A percentile compares a stretch with the other conserved stretches of the same genome.
phyloP scores from a whole-genome alignment of 176 grass and related monocot genomes.

The Ananas comosus region DNA sequence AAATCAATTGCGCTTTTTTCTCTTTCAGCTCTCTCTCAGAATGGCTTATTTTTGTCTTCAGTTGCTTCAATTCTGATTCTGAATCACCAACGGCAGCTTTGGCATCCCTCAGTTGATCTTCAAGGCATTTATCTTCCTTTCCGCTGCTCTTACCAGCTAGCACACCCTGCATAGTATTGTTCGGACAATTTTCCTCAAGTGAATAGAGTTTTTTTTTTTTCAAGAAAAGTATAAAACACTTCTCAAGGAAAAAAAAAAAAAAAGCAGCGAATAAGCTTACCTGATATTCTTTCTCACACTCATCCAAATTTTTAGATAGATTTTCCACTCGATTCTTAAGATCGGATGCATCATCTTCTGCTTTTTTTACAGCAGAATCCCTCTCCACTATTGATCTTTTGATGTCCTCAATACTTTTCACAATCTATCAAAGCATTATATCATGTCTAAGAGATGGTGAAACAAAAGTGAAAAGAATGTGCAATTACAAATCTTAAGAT shows the following conservation, averaged over 20 bases:
- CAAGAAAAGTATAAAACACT: too few relatives aligned
- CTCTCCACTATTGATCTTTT: slow-evolving; percentile 65
- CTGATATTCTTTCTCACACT: slow-evolving; percentile 84
- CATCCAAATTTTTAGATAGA: slow-evolving; percentile 59
- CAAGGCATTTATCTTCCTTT: slow-evolving; percentile 89
- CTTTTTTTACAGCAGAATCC: slow-evolving; percentile 61
- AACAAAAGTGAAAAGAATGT: neutral
- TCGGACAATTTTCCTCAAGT: neutral
- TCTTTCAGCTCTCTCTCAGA: slow-evolving; percentile 81
- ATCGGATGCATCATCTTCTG: slow-evolving; percentile 61
- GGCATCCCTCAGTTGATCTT: slow-evolving; percentile 97
- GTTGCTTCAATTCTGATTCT: slow-evolving; percentile 68
- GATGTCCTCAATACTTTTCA: slow-evolving; percentile 67
- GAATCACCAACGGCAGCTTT: slow-evolving; percentile 86
- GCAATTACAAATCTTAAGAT: neutral
- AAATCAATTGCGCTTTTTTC: slow-evolving; percentile 58
- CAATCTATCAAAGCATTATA: slow-evolving; percentile 33
- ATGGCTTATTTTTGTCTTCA: slow-evolving; percentile 73
- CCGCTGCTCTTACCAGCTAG: slow-evolving; percentile 83
- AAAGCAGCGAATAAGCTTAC: slow-evolving; percentile 18
- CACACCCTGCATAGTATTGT: slow-evolving; percentile 48
- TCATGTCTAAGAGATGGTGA: neutral
- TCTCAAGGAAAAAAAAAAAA: too few relatives aligned
- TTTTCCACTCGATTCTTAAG: slow-evolving; percentile 63
- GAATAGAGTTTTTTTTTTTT: neutral